Evolutionary conservation across 257 asterid species (phyloP), one percentile per base, ranked within the genome.

Genomic region (Penstemon eatonii): DNA sequence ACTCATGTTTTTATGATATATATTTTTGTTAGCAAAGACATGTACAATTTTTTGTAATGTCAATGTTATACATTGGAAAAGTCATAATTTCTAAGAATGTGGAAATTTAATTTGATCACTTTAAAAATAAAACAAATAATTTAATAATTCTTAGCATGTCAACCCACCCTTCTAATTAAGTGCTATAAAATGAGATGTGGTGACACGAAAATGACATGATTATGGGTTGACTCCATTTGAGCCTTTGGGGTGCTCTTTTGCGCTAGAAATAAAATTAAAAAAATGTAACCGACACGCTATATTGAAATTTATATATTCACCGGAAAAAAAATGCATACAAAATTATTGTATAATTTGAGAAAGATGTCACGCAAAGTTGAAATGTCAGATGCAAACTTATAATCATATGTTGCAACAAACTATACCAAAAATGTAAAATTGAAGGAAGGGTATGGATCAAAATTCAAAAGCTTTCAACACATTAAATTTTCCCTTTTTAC

Each of bases 291-390:
- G 54, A 49, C 54, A 49, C 54, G 54, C 2, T 49, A 49, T 49
- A 49, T 7, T 8, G 51, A 13, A 49, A 15, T 11, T 49, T n/a
- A n/a, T n/a, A 49, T 49, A 15, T 49, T 49, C 54, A 49, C 54
- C 18, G 54, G 54, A 49, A 49, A 49, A 18, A 1, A 49, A 12
- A 10, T 13, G 54, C 18, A 12, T 4, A 49, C 13, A 49, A 49
- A 46, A 8, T 8, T 43, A 4, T 43, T 4, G 3, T 9, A 10
- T 49, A 49, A 10, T 3, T 40, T 9, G 5, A 40, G 5, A 39
- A 52, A 41, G 60, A 65, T 50, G 15, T 67, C 63, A 67, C 63
- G 72, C 72, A 68, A 68, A 68, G 65, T 56, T 68, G 56, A 41
- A 19, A 54, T 9, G 53, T 36, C 9, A 39, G 70, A 15, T 19